Evolutionary conservation across 768 basidiomycete genomes (phyloP).

Genomic region (Tephrocybe sp.): DNA sequence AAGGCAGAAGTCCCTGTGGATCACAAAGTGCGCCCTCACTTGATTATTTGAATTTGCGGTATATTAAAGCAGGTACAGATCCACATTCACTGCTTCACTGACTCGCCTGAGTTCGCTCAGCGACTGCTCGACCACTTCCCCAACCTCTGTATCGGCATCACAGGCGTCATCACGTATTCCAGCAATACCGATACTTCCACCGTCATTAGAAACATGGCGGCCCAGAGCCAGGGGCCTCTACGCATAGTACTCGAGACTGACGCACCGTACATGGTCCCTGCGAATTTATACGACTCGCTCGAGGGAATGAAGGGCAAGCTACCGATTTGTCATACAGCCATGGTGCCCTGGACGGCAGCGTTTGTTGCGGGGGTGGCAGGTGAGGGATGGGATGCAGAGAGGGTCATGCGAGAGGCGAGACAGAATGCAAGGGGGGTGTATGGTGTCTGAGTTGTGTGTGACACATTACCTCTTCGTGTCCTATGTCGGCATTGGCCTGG

Average conservation of each 20-base stretch:
- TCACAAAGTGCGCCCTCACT: slow-evolving; percentile 48
- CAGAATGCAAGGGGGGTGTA: slow-evolving; percentile 68
- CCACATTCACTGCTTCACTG: slow-evolving; percentile 89
- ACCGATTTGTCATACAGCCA: slow-evolving; percentile 73
- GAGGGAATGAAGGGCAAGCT: slow-evolving; percentile 56
- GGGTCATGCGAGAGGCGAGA: slow-evolving; percentile 60
- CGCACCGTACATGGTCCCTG: slow-evolving; percentile 85
- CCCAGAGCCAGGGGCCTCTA: slow-evolving; percentile 25
- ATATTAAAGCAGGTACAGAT: slow-evolving; percentile 42
- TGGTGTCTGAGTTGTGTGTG: slow-evolving; percentile 36
- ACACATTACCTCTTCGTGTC: neutral
- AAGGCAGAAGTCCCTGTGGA: slow-evolving; percentile 74
- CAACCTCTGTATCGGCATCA: slow-evolving; percentile 82
- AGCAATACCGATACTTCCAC: slow-evolving; percentile 71
- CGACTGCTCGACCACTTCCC: slow-evolving; percentile 75
- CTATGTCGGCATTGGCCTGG: neutral
- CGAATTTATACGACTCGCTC: slow-evolving; percentile 64
- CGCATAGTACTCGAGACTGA: slow-evolving; percentile 80
- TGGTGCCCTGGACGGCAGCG: slow-evolving; percentile 86
- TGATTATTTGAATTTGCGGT: neutral
- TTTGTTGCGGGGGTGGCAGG: slow-evolving; percentile 58
- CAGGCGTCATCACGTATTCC: slow-evolving; percentile 81
- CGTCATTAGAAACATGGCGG: slow-evolving; percentile 57
- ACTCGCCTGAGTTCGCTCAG: slow-evolving; percentile 71
- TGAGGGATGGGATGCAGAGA: slow-evolving; percentile 49